These are phyloP conservation scores for Stagonosporopsis vannaccii DNA, from an alignment of 2,329 filamentous ascomycete genomes.

Conservation along the genomic window DNA sequence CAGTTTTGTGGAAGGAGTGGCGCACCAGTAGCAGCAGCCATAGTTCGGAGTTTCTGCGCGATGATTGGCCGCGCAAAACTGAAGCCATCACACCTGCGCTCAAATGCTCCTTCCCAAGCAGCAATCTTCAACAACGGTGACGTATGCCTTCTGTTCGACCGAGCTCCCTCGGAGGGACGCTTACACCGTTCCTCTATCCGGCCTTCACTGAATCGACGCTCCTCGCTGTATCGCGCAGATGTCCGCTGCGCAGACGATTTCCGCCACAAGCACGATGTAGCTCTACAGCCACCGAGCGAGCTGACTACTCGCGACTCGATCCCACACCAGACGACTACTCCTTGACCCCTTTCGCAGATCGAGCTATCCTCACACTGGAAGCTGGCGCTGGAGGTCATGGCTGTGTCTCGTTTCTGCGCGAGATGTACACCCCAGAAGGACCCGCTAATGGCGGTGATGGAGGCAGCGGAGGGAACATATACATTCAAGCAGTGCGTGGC, in stretches of 20 bases:
- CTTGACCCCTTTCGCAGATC: constrained; percentile 83
- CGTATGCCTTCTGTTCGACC: constrained; percentile 44
- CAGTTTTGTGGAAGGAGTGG: constrained; percentile 6
- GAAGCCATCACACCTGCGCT: constrained; percentile 12
- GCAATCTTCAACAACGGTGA: constrained; percentile 8
- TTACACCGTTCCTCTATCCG: constrained; percentile 57
- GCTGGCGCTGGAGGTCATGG: constrained; percentile 87
- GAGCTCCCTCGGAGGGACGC: constrained; percentile 42
- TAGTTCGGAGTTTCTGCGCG: constrained; percentile 7
- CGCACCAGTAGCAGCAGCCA: constrained; percentile 1
- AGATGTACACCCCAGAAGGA: constrained; percentile 87
- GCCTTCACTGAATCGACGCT: constrained; percentile 42
- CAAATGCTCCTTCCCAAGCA: neutral
- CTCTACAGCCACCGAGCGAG: constrained; percentile 31
- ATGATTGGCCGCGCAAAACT: constrained; percentile 25
- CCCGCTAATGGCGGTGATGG: constrained; percentile 96
- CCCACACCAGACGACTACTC: constrained; percentile 86
- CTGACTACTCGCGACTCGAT: constrained; percentile 63
- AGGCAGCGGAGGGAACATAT: constrained; percentile 88
- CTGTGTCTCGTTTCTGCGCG: constrained; percentile 91
- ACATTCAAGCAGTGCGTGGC: constrained; percentile 89
- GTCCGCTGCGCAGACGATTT: constrained; percentile 22
- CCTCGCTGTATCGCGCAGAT: constrained; percentile 30
- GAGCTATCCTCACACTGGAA: constrained; percentile 77
- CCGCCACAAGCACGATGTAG: constrained; percentile 37